Evolutionary conservation across 495 filamentous ascomycete genomes (phyloP).

Genomic region (Glonium stellatum): DNA sequence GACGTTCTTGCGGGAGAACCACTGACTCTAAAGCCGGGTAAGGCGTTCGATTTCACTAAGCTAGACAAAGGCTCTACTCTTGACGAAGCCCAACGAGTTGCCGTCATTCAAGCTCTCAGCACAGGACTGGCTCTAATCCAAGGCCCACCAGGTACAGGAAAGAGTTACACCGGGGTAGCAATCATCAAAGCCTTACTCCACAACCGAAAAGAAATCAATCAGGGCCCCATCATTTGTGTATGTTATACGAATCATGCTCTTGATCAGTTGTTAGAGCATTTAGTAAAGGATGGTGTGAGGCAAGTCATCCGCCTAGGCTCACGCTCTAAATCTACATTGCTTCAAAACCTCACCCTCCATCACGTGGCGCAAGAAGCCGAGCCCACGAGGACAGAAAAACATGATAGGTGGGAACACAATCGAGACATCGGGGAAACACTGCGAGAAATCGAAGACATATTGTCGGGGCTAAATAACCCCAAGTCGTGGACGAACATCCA

Average conservation of each 20-base stretch:
- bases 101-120: conserved; percentile 51
- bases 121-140: conserved; percentile 60
- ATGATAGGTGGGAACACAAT: conserved; percentile 4
- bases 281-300: conserved; percentile 45
- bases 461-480: background rate
- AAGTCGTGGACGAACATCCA: conserved; percentile 23
- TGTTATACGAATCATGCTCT: conserved; percentile 53
- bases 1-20: background rate
- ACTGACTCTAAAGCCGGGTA: background rate
- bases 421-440: conserved; percentile 33
- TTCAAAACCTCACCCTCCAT: conserved; percentile 30
- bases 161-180: conserved; percentile 55
- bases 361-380: background rate
- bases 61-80: conserved; percentile 35
- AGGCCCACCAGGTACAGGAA: conserved; percentile 78
- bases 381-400: conserved; percentile 21
- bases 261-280: conserved; percentile 63
- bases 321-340: conserved; percentile 53
- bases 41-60: conserved; percentile 1
- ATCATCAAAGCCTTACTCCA: conserved; percentile 53
- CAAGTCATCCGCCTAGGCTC: conserved; percentile 66
- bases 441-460: conserved; percentile 1
- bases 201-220: conserved; percentile 45
- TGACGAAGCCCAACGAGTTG: conserved; percentile 52
- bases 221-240: conserved; percentile 10